Evolutionary conservation across 805 yeast species (phyloP).

Genomic region (Candida parachauliodes): DNA sequence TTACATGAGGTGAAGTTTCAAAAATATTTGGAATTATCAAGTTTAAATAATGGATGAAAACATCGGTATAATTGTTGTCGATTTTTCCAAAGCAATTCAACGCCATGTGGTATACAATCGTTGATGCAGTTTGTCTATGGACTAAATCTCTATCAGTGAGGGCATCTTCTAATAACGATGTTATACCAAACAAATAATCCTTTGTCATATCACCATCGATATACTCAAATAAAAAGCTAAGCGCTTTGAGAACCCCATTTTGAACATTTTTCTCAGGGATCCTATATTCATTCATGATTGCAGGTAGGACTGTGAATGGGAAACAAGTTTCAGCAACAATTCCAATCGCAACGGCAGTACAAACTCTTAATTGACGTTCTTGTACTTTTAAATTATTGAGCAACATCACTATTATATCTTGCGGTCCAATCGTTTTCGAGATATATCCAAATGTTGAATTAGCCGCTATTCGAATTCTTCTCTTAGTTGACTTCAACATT

Average conservation of each 20-base stretch:
- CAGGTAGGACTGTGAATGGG: constrained; percentile 91
- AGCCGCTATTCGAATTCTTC: constrained; percentile 76
- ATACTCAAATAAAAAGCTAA: constrained; percentile 90
- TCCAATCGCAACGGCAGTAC: constrained; percentile 97
- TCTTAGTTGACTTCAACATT: constrained; percentile 76
- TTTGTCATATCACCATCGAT: constrained; percentile 69
- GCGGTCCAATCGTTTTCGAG: constrained; percentile 93
- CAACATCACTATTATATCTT: constrained; percentile 82
- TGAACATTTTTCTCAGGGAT: constrained; percentile 91
- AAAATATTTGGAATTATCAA: constrained; percentile 82
- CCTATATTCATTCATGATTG: constrained; percentile 91
- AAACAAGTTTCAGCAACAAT: constrained; percentile 92
- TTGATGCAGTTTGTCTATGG: constrained; percentile 93
- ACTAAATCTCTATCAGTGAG: constrained; percentile 86
- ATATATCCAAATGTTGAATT: constrained; percentile 88
- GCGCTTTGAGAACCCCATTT: constrained; percentile 88
- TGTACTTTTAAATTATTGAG: constrained; percentile 84
- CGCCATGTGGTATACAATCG: constrained; percentile 79
- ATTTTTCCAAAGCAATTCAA: constrained; percentile 74
- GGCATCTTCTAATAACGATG: constrained; percentile 84
- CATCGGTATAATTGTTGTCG: constrained; percentile 52
- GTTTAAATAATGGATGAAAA: constrained; percentile 79
- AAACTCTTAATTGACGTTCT: constrained; percentile 93
- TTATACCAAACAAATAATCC: constrained; percentile 76
- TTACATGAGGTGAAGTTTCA: constrained; percentile 96